Evolutionary conservation across 1,284 basidiomycete genomes (phyloP).

Genomic region (Ganoderma multipileum): DNA sequence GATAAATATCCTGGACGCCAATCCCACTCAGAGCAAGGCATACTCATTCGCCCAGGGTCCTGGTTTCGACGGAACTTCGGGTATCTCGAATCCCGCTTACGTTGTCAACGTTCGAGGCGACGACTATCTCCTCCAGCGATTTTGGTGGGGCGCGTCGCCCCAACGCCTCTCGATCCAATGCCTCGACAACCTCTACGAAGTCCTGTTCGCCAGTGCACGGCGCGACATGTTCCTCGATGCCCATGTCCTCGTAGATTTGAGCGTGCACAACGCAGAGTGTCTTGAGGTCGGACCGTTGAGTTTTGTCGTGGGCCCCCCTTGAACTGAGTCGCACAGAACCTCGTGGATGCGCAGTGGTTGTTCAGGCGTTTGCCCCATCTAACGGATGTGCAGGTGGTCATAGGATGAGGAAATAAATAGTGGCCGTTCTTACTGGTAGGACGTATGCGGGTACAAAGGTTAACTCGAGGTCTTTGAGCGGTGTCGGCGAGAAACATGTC

Average conservation of each 20-base stretch:
- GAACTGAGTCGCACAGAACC: constrained; percentile 89
- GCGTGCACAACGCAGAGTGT: constrained; percentile 64
- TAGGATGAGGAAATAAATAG: background rate
- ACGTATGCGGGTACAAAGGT: constrained; percentile 82
- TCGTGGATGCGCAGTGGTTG: constrained; percentile 88
- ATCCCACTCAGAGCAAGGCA: constrained; percentile 59
- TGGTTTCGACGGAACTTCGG: constrained; percentile 73
- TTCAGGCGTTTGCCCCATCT: constrained; percentile 68
- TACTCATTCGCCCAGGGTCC: constrained; percentile 53
- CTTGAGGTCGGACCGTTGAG: constrained; percentile 66
- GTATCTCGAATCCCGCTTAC: constrained; percentile 70
- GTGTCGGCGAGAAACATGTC: constrained; percentile 79
- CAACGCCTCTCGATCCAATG: constrained; percentile 58
- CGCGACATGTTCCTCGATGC: constrained; percentile 55
- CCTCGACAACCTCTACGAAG: constrained; percentile 59
- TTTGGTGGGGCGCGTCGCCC: constrained; percentile 32
- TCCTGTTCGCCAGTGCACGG: constrained; percentile 69
- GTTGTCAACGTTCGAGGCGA: no score
- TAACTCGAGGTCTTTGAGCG: constrained; percentile 73
- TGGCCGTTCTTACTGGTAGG: constrained; percentile 63
- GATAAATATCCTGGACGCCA: constrained; percentile 17
- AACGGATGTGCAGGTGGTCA: no score
- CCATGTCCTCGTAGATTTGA: constrained; percentile 73
- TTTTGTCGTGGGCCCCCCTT: constrained; percentile 61
- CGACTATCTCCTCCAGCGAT: constrained; percentile 20